phyloP scores from a whole-genome alignment of 1,139 yeast species.

The Zygosaccharomyces pseudobailii region DNA sequence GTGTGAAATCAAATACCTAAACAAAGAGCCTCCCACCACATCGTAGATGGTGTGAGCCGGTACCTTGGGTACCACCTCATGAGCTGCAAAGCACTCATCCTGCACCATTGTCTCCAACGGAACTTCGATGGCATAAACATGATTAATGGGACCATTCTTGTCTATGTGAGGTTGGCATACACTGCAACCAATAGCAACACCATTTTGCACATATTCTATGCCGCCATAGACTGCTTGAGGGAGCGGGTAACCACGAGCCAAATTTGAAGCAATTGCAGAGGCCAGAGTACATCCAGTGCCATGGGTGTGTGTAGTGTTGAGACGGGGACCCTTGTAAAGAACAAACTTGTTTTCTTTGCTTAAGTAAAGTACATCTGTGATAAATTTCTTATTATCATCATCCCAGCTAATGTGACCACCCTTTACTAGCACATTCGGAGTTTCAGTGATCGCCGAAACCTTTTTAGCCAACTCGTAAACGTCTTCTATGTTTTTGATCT shows the following conservation, averaged over 20 bases:
- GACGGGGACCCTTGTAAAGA: slow-evolving; percentile 46
- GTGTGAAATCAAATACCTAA: slow-evolving; percentile 52
- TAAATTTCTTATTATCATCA: slow-evolving; percentile 26
- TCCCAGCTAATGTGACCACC: slow-evolving; percentile 76
- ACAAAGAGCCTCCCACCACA: slow-evolving; percentile 36
- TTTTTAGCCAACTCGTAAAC: slow-evolving; percentile 41
- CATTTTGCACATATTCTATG: slow-evolving; percentile 63
- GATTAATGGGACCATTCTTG: slow-evolving; percentile 69
- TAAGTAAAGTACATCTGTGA: slow-evolving; percentile 61
- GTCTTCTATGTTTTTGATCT: slow-evolving; percentile 36
- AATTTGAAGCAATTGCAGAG: slow-evolving; percentile 71
- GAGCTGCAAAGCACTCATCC: slow-evolving; percentile 31
- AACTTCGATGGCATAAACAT: slow-evolving; percentile 37
- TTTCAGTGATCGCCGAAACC: slow-evolving; percentile 42
- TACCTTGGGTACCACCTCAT: slow-evolving; percentile 25
- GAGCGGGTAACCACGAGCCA: slow-evolving; percentile 51
- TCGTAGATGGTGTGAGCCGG: slow-evolving; percentile 10
- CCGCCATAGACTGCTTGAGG: slow-evolving; percentile 50
- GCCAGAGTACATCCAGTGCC: slow-evolving; percentile 93
- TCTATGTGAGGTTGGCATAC: slow-evolving; percentile 38
- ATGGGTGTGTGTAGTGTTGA: slow-evolving; percentile 58
- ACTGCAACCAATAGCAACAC: slow-evolving; percentile 51
- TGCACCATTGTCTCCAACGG: slow-evolving; percentile 35
- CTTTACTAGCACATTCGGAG: slow-evolving; percentile 60
- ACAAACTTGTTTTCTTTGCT: slow-evolving; percentile 38